phyloP scores from a whole-genome alignment of 495 filamentous ascomycete species.

The Saxophila tyrrhenica region DNA sequence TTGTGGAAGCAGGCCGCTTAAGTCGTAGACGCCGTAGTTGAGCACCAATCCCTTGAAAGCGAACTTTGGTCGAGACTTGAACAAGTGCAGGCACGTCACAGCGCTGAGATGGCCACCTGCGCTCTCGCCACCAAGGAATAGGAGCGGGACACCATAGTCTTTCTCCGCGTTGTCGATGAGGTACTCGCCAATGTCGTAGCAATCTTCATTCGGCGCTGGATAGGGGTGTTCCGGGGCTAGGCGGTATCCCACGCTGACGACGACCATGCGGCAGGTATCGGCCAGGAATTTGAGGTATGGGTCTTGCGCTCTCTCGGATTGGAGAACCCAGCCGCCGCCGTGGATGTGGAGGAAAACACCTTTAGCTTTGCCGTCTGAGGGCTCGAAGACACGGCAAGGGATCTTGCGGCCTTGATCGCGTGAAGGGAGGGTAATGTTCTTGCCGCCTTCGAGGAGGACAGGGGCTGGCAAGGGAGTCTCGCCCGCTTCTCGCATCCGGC shows the following conservation, averaged over 20 bases:
- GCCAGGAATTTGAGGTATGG: slow-evolving; percentile 32
- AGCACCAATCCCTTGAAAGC: slow-evolving; percentile 35
- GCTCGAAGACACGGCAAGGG: slow-evolving; percentile 38
- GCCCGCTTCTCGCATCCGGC: slow-evolving; percentile 36
- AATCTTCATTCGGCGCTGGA: slow-evolving; percentile 42
- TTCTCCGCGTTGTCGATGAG: slow-evolving; percentile 36
- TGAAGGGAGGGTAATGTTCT: slow-evolving; percentile 38
- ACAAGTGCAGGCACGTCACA: slow-evolving; percentile 36
- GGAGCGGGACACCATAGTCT: slow-evolving; percentile 32
- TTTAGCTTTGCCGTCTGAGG: slow-evolving; percentile 32
- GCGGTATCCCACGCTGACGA: slow-evolving; percentile 47
- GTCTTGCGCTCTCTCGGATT: slow-evolving; percentile 27
- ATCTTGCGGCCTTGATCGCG: slow-evolving; percentile 38
- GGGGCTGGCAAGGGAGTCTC: slow-evolving; percentile 35
- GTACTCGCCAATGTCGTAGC: slow-evolving; percentile 42
- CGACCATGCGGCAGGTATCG: slow-evolving; percentile 32
- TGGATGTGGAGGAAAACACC: slow-evolving; percentile 42
- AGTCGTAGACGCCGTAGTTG: slow-evolving; percentile 38
- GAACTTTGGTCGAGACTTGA: slow-evolving; percentile 29
- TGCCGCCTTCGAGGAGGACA: slow-evolving; percentile 26
- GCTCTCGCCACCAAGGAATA: slow-evolving; percentile 35
- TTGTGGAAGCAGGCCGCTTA: slow-evolving; percentile 30
- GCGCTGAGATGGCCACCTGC: slow-evolving; percentile 40
- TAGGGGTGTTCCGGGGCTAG: slow-evolving; percentile 49
- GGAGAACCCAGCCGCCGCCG: slow-evolving; percentile 40